Evolutionary conservation across 257 asterid genomes (phyloP).

Genomic region (Solanum paucissectum): DNA sequence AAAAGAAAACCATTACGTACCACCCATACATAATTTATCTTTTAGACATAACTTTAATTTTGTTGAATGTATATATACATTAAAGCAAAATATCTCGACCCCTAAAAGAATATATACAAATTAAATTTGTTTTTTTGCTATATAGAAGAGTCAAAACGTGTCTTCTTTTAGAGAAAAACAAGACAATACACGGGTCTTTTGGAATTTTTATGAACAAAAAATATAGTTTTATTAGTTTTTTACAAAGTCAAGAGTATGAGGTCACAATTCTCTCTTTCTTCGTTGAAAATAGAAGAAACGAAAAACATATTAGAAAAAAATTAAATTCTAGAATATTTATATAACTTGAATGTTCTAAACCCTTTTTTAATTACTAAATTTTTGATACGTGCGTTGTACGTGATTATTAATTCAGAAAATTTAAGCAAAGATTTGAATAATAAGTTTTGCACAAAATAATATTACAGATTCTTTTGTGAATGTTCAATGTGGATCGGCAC

Average conservation of each 20-base stretch:
- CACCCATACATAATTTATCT: neutral
- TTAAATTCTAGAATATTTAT: neutral
- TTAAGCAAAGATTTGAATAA: too few relatives aligned
- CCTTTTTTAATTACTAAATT: too few relatives aligned
- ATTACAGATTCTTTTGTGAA: too few relatives aligned
- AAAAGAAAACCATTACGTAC: neutral
- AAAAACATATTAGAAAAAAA: neutral
- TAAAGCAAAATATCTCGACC: neutral
- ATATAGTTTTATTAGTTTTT: neutral
- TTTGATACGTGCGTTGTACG: too few relatives aligned
- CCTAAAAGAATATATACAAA: neutral
- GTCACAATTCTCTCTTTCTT: neutral
- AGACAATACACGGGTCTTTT: conserved; percentile 1
- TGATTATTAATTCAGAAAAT: too few relatives aligned
- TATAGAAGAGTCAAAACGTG: conserved; percentile 17
- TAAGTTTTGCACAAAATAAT: too few relatives aligned
- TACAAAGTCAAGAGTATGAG: neutral
- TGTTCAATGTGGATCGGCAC: too few relatives aligned
- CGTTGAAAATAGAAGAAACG: neutral
- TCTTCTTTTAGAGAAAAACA: conserved; percentile 9
- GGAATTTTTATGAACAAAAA: neutral
- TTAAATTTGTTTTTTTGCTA: neutral
- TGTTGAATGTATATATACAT: neutral
- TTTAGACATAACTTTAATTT: neutral
- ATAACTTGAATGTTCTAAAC: neutral